A percentile compares a stretch with the other conserved stretches of the same genome.
These are phyloP conservation scores for Stephania japonica DNA, from an alignment of 164 flowering plant species.

Conservation along the genomic window DNA sequence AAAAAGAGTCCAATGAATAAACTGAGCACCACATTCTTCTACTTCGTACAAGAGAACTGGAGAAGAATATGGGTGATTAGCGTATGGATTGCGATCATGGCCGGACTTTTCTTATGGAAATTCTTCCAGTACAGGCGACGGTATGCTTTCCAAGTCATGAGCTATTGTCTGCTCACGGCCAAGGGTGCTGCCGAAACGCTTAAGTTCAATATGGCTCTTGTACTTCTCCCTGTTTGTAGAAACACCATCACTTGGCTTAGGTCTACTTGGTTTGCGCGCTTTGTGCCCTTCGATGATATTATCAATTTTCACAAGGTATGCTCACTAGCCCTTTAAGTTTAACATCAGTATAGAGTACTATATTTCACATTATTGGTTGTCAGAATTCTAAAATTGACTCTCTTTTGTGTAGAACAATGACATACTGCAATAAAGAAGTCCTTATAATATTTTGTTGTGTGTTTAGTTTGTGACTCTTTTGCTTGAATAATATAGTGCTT, in stretches of 20 bases:
- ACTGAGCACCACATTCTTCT: constrained; percentile 39
- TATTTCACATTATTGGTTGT: too few relatives aligned
- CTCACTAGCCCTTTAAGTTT: too few relatives aligned
- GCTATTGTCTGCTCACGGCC: constrained; percentile 85
- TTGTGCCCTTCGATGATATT: constrained; percentile 90
- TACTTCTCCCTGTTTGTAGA: constrained; percentile 90
- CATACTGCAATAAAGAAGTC: too few relatives aligned
- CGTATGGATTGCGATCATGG: constrained; percentile 74
- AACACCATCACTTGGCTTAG: constrained; percentile 94
- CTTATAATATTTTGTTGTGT: too few relatives aligned
- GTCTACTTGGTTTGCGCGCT: constrained; percentile 49
- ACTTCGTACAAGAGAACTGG: constrained; percentile 84
- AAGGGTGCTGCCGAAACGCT: constrained; percentile 97
- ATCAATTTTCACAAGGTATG: constrained; percentile 96
- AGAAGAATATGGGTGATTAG: constrained; percentile 72
- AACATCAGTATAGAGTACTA: too few relatives aligned
- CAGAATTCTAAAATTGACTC: too few relatives aligned
- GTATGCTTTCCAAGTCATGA: constrained; percentile 71
- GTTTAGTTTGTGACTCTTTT: too few relatives aligned
- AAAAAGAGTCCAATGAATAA: constrained; percentile 41
- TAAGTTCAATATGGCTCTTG: constrained; percentile 92
- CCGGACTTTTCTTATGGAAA: constrained; percentile 79
- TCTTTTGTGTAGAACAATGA: too few relatives aligned
- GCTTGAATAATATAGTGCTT: too few relatives aligned
- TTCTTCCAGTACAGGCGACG: constrained; percentile 72